Evolutionary conservation across 352 stramenopile genomes (phyloP).

Genomic region (Phytopythium chamaehyphon): DNA sequence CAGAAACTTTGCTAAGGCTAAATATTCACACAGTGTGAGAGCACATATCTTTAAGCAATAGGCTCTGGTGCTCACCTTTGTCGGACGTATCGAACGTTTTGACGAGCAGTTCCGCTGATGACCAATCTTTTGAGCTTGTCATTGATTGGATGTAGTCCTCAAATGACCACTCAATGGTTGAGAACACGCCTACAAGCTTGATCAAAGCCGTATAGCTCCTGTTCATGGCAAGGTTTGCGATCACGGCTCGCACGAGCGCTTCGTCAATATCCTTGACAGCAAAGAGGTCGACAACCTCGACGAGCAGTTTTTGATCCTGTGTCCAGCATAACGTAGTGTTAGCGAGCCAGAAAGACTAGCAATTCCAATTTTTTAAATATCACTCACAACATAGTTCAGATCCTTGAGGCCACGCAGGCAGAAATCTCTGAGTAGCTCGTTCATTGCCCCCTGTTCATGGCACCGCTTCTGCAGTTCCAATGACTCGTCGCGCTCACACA

Average conservation of each 20-base stretch:
- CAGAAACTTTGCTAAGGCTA: constrained; percentile 34
- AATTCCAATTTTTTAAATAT: not conserved
- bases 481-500: constrained; percentile 10
- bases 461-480: constrained; percentile 3
- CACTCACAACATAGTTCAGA: constrained; percentile 12
- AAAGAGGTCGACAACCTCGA: constrained; percentile 59
- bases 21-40: too few relatives aligned
- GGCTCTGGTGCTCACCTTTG: constrained; percentile 10
- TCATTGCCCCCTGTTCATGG: constrained; percentile 15
- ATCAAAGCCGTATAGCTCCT: constrained; percentile 55
- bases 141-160: constrained; percentile 34
- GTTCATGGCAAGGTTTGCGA: constrained; percentile 17
- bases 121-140: constrained; percentile 54
- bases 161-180: constrained; percentile 33
- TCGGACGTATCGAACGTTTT: constrained; percentile 29
- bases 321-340: not conserved
- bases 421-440: constrained; percentile 23
- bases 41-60: not conserved
- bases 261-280: constrained; percentile 18
- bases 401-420: constrained; percentile 20
- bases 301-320: constrained; percentile 52
- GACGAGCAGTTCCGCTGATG: constrained; percentile 43
- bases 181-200: constrained; percentile 35
- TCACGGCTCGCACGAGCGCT: constrained; percentile 12
- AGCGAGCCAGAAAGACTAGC: not conserved